Conservation (phyloP, 2,329 filamentous ascomycete species). For the Exophiala bonariae region DNA sequence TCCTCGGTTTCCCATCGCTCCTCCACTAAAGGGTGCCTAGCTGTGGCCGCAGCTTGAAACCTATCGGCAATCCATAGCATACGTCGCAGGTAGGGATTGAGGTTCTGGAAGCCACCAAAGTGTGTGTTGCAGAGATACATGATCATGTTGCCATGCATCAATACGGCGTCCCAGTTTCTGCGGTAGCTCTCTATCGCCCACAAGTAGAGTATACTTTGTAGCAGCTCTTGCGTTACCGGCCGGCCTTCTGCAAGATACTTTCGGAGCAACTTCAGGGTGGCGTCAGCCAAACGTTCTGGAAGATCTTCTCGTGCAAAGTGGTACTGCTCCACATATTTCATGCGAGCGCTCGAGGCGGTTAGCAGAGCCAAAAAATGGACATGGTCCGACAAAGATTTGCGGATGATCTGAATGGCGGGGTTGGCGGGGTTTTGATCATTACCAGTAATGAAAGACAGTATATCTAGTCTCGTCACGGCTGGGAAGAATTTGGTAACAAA, state of each 20-base stretch:
- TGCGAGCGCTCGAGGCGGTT: conserved; percentile 13
- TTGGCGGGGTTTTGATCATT: neutral
- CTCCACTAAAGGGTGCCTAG: conserved; percentile 10
- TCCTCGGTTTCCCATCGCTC: conserved; percentile 16
- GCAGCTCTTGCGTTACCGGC: conserved; percentile 14
- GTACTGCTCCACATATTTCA: conserved; percentile 15
- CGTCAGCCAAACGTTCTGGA: conserved; percentile 13
- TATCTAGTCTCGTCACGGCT: conserved; percentile 16
- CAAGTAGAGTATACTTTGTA: conserved; percentile 17
- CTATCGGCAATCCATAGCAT: conserved; percentile 20
- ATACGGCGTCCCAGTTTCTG: conserved; percentile 17
- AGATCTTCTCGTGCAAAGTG: conserved; percentile 15
- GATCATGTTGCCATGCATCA: conserved; percentile 14
- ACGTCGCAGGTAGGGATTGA: conserved; percentile 15
- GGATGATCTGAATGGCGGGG: conserved; percentile 13
- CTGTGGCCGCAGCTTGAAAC: conserved; percentile 17
- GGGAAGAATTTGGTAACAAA: conserved; percentile 19
- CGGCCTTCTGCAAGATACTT: conserved; percentile 10
- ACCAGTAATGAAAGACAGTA: conserved; percentile 11
- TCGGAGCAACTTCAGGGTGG: conserved; percentile 8
- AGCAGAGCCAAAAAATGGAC: conserved; percentile 14
- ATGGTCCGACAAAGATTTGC: conserved; percentile 10
- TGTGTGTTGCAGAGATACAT: conserved; percentile 12
- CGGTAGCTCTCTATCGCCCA: conserved; percentile 20
- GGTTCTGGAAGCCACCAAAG: conserved; percentile 14